These are phyloP conservation scores for Lachnellula hyalina DNA, from an alignment of 2,329 filamentous ascomycete species.

Conservation along the genomic window DNA sequence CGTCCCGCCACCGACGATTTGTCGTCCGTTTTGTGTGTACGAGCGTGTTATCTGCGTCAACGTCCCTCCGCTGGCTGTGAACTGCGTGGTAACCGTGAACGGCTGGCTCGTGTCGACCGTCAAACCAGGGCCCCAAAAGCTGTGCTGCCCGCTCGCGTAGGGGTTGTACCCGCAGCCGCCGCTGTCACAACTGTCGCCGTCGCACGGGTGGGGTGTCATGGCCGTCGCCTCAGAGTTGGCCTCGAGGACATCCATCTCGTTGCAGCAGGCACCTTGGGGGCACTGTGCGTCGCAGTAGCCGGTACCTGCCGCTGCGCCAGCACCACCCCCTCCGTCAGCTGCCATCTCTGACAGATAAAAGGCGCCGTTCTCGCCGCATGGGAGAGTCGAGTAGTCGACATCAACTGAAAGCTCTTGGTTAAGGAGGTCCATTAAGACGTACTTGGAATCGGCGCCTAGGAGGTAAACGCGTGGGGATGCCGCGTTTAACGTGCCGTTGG, in stretches of 20 bases:
- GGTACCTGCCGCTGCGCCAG: conserved; percentile 51
- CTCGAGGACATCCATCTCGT: conserved; percentile 63
- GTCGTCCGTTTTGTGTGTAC: conserved; percentile 45
- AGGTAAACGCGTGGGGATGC: conserved; percentile 29
- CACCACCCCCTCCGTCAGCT: conserved; percentile 50
- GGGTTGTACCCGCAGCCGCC: conserved; percentile 42
- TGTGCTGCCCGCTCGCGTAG: conserved; percentile 31
- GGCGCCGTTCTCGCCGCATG: conserved; percentile 66
- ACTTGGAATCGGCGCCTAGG: conserved; percentile 38
- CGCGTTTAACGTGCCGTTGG: conserved; percentile 36
- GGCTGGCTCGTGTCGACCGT: conserved; percentile 38
- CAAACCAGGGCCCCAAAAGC: conserved; percentile 23
- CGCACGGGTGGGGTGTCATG: conserved; percentile 53
- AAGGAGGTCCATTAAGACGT: conserved; percentile 58
- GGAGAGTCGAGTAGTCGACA: conserved; percentile 60
- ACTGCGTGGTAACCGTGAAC: conserved; percentile 48
- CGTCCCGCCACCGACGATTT: conserved; percentile 47
- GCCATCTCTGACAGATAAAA: conserved; percentile 62
- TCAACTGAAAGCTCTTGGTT: conserved; percentile 67
- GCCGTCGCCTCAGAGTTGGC: conserved; percentile 54
- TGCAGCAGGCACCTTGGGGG: conserved; percentile 46
- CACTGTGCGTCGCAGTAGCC: conserved; percentile 61
- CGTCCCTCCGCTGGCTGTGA: conserved; percentile 40
- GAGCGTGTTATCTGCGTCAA: conserved; percentile 43
- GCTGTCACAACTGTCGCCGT: conserved; percentile 43